Evolutionary conservation across 2,329 filamentous ascomycete genomes (phyloP).

Genomic region (Calonectria hongkongensis): DNA sequence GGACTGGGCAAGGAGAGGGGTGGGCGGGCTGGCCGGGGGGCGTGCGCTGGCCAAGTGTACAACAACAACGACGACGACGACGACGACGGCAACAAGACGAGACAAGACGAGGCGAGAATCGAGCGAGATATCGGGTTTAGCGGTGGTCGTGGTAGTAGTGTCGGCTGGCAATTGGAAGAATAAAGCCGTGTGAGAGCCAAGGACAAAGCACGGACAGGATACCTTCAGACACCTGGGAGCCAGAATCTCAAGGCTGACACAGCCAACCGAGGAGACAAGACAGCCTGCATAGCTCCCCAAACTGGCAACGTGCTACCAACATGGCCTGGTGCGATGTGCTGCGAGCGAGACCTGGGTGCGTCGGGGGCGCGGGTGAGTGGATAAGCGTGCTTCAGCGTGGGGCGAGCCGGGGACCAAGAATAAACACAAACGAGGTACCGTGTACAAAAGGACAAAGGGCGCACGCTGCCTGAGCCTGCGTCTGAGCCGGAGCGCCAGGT

Average conservation of each 20-base stretch:
- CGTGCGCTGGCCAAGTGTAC: conserved; percentile 24
- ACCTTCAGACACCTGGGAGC: conserved; percentile 26
- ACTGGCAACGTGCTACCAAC: conserved; percentile 52
- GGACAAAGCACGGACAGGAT: conserved; percentile 38
- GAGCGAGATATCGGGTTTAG: conserved; percentile 49
- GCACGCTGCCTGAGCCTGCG: background rate
- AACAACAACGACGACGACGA: conserved; percentile 6
- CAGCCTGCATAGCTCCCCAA: conserved; percentile 45
- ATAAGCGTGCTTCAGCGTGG: conserved; percentile 31
- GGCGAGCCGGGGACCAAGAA: conserved; percentile 36
- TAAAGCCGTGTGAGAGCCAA: conserved; percentile 38
- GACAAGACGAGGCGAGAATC: conserved; percentile 36
- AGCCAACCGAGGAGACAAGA: conserved; percentile 20
- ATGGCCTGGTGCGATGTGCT: conserved; percentile 32
- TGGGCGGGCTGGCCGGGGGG: conserved; percentile 30
- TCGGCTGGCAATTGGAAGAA: conserved; percentile 37
- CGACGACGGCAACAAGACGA: conserved; percentile 21
- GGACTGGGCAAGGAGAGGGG: conserved; percentile 34
- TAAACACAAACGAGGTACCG: conserved; percentile 35
- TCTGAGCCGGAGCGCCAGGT: conserved; percentile 1
- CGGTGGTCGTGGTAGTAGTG: conserved; percentile 30
- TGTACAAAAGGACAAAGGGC: conserved; percentile 5
- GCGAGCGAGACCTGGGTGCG: conserved; percentile 40
- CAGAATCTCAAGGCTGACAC: conserved; percentile 33
- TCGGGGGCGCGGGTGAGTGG: conserved; percentile 41